Percentiles rank a stretch among this genome's conserved stretches.
Conservation (phyloP, 202 grass and related monocot genomes). For the Musa balbisiana region DNA sequence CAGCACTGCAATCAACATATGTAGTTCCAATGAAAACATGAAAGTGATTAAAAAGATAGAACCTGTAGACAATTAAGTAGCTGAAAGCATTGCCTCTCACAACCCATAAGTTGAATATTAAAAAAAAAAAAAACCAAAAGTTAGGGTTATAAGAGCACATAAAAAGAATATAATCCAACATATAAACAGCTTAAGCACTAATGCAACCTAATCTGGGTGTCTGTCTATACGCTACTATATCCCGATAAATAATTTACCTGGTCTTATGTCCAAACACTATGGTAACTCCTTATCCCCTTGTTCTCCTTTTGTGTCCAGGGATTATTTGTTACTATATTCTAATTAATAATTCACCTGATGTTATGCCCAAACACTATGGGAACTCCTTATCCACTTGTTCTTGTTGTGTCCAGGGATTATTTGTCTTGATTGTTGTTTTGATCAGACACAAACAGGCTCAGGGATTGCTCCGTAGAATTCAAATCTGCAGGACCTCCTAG, state of each 20-base stretch:
- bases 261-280: not conserved
- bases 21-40: not conserved
- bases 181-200: too few species aligned
- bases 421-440: not conserved
- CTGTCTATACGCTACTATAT: too few species aligned
- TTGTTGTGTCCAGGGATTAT: not conserved
- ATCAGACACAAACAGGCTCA: not conserved
- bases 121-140: too few species aligned
- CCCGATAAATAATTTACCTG: too few species aligned
- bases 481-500: not conserved
- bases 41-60: not conserved
- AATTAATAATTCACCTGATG: too few species aligned
- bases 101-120: too few species aligned
- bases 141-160: too few species aligned
- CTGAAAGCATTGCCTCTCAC: not conserved
- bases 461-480: not conserved
- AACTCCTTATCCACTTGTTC: not conserved
- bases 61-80: not conserved
- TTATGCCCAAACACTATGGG: not conserved
- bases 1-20: slow-evolving; percentile 15
- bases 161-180: too few species aligned
- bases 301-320: not conserved
- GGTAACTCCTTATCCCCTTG: not conserved
- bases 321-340: not conserved
- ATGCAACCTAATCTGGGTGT: too few species aligned